These are phyloP conservation scores for Anisodus tanguticus DNA, from an alignment of 257 asterid species.

Conservation along the genomic window DNA sequence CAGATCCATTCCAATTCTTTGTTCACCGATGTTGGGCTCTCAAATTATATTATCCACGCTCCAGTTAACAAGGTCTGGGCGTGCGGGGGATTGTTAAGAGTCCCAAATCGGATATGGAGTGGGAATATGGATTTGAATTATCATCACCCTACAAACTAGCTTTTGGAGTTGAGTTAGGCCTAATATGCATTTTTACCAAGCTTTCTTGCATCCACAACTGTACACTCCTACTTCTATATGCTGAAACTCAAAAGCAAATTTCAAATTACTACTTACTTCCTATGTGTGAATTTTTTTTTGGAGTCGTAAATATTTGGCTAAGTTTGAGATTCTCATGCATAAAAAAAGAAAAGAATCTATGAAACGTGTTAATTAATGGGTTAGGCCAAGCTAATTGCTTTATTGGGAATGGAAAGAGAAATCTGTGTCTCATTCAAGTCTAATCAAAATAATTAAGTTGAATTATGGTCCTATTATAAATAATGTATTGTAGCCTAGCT, in stretches of 20 bases:
- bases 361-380: not conserved
- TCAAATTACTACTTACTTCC: too few species aligned
- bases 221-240: not conserved
- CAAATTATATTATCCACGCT: too few species aligned
- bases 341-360: not conserved
- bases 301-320: not conserved
- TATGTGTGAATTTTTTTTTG: too few species aligned
- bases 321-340: not conserved
- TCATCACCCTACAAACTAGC: too few species aligned
- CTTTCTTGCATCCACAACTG: not conserved
- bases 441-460: slow-evolving; percentile 15
- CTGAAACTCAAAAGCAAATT: not conserved
- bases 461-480: not conserved
- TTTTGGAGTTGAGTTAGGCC: too few species aligned
- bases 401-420: slow-evolving; percentile 13
- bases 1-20: too few species aligned
- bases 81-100: too few species aligned
- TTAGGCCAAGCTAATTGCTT: not conserved
- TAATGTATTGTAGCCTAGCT: not conserved
- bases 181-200: too few species aligned
- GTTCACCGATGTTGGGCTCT: too few species aligned
- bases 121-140: too few species aligned
- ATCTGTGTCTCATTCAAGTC: not conserved
- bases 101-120: too few species aligned
- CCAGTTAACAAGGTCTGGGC: not conserved